Evolutionary conservation across 108 stramenopile species (phyloP), one percentile per base, ranked within the genome.

Genomic region (Cafeteria roenbergensis): DNA sequence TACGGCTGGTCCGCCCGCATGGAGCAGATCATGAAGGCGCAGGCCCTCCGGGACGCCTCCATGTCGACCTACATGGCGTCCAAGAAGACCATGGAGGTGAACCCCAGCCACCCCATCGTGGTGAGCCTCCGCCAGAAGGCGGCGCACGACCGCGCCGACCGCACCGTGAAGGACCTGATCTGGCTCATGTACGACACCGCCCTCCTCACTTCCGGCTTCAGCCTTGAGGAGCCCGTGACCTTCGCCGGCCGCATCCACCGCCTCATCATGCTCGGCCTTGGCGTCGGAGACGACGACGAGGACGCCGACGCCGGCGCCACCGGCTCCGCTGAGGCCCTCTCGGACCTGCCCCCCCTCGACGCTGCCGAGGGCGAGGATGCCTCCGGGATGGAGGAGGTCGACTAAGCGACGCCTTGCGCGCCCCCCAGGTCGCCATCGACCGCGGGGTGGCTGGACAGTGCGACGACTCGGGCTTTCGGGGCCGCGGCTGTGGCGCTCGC

Each of bases 1-100:
- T 99, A 92, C 76, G 98, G 98, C 63, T 99, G 98, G 98, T 88
- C 91, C 62, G 98, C 98, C 70, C 96, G 96, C 85, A 99, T 99
- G 98, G 98, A 99, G 82, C 93, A 94, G 73, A 97, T 99, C 82
- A 99, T 99, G 98, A 97, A 97, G 83, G 98, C 98, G 12, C 98
- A 99, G 84, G 95, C 98, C 34, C 91, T 99, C 50, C 92, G 98
- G 65, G 98, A 99, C 82, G 81, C 90, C 28, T 83, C 90, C 69
- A 91, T 93, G 67, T 88, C 88, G 37, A 85, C 92, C 33, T 97
- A 97, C 92, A 99, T 99, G 98, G 81, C 84, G 55, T 92, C 91
- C 63, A 96, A 94, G 92, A 99, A 99, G 91, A 97, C 95, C 63
- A 89, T 99, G 90, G 98, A 99, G 81, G 84, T 99, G 88, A 99